Evolutionary conservation across 225 moss, liverwort and hornwort genomes (phyloP), one percentile per base, ranked within the genome.

Genomic region (Bryum argenteum): DNA sequence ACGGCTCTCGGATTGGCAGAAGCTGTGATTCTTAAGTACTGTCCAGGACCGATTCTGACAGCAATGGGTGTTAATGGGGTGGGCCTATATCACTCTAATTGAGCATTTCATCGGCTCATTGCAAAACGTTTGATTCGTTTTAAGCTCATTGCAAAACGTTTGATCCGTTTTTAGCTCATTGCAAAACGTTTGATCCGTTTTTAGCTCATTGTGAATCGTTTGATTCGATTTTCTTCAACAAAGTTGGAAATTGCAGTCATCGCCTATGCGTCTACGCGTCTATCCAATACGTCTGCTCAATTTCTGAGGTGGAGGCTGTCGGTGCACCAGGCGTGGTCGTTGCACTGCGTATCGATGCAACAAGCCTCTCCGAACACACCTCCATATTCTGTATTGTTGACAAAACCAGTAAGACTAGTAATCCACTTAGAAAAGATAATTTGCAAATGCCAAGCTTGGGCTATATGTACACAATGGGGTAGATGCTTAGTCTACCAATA

Each of bases 271-370:
- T 16, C 37, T 73, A 19, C 88, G n/a, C n/a, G n/a, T n/a, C n/a
- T n/a, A n/a, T n/a, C n/a, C n/a, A n/a, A n/a, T n/a, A n/a, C 93
- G 66, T 88, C 93, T 43, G 24, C 82, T 38, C 89, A 91, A 44
- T 96, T 91, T 70, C 72, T 93, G 67, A 85, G 79, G 71, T 71
- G 87, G 77, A 83, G 89, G 92, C 88, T 55, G 45, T 88, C 61
- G 93, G 93, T 72, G 93, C 95, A 67, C 89, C 87, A 55, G 89
- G 89, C 69, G 87, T 85, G 57, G 95, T 96, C 37, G 80, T 93
- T 72, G 75, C 91, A 48, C 78, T 90, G 24, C n/a, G n/a, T n/a
- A n/a, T n/a, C n/a, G n/a, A n/a, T n/a, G n/a, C n/a, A n/a, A n/a
- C n/a, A n/a, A n/a, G n/a, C n/a, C n/a, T n/a, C n/a, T n/a, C n/a